Evolutionary conservation across 208 protist genomes (phyloP), one percentile per base, ranked within the genome.

Genomic region (Balamuthia mandrillaris): DNA sequence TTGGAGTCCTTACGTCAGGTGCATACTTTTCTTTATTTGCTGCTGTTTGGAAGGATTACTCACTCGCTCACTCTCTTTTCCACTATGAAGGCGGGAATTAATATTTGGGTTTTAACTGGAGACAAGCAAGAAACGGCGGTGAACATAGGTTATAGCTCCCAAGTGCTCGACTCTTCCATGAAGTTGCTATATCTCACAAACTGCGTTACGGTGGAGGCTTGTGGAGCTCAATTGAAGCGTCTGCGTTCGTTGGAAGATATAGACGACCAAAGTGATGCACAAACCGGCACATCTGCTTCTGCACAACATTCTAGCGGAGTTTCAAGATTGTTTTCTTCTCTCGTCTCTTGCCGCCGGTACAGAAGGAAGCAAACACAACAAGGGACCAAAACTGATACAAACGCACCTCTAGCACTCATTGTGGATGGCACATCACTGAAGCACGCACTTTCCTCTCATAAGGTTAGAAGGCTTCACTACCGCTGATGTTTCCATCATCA

Each of bases 81-180:
- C 74, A 14, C 97, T 63, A 45, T 93, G 4, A 86, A 93, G 81
- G 81, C 81, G 1, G 81, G 81, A 5, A 96, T 98, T 31, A 90
- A 97, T 6, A 81, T 98, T n/a, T 98, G 97, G 96, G 96, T 98
- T 87, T 91, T 98, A 21, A 98, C 97, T 14, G 97, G 97, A 44
- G 96, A 98, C 87, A 98, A 98, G 88, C 93, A 95, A 47, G 97
- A 98, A 82, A 82, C 92, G 33, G 90, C 87, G 0, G 88, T 90
- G 10, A 89, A 88, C 10, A 89, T 91, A 72, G 89, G 89, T 37
- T 87, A 84, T 31, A 56, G 66, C 21, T 78, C 63, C 14, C n/a
- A 78, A 3, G 27, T 88, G 44, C 60, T 88, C 27, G 47, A 58
- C 3, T 21, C 44, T 27, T 1, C 4, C 33, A 86, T 86, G 81